Conservation (phyloP, 2,329 filamentous ascomycete genomes). For the Arthrinium puccinioides region DNA sequence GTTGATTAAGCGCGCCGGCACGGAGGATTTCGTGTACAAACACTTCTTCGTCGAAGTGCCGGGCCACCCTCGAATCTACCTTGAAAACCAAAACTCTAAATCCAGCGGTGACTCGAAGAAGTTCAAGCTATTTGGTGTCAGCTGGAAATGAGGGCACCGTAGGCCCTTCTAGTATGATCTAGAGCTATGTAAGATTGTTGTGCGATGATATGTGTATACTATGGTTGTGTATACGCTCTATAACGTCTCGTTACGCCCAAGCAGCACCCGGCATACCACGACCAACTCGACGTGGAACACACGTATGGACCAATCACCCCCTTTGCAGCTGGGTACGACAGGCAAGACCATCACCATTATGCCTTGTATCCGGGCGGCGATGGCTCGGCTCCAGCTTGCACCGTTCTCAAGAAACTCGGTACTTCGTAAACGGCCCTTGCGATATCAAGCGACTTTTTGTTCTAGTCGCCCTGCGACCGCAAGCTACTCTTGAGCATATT, state of each 20-base stretch:
- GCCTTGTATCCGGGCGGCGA: slow-evolving; percentile 21
- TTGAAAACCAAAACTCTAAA: slow-evolving; percentile 51
- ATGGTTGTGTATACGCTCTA: too few species aligned
- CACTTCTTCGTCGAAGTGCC: slow-evolving; percentile 75
- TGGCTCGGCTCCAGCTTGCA: slow-evolving; percentile 10
- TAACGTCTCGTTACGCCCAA: too few species aligned
- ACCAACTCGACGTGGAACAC: too few species aligned
- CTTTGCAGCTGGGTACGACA: too few species aligned
- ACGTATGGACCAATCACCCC: too few species aligned
- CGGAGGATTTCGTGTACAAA: slow-evolving; percentile 67
- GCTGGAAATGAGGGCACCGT: slow-evolving; percentile 43
- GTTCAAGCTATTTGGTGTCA: slow-evolving; percentile 55
- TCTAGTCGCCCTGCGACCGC: slow-evolving; percentile 25
- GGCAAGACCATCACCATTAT: too few species aligned
- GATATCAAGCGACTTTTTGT: slow-evolving; percentile 22
- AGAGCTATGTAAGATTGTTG: too few species aligned
- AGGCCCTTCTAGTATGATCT: too few species aligned
- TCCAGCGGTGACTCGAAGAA: slow-evolving; percentile 29
- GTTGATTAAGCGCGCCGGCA: slow-evolving; percentile 60
- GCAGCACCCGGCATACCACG: too few species aligned
- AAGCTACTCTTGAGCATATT: slow-evolving; percentile 22
- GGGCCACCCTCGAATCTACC: slow-evolving; percentile 58
- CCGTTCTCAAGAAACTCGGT: slow-evolving; percentile 24
- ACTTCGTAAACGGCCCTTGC: slow-evolving; percentile 29
- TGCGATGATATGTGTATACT: too few species aligned